Evolutionary conservation across 1,284 basidiomycete genomes (phyloP).

Genomic region (Ceratobasidium sp.): DNA sequence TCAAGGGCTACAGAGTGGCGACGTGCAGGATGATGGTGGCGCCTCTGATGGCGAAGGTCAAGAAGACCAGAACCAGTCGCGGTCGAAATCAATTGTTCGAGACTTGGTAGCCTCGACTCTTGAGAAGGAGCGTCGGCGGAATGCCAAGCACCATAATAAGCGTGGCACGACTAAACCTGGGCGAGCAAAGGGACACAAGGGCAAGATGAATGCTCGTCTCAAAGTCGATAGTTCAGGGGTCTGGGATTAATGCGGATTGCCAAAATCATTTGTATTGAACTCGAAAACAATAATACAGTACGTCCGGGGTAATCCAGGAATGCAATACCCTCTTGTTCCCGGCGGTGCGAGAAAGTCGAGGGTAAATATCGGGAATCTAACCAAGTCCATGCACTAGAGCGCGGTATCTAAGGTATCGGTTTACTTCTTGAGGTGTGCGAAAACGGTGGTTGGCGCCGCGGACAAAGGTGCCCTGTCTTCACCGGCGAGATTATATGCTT

Average conservation of each 20-base stretch:
- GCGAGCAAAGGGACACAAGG: constrained; percentile 84
- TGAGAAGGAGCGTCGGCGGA: constrained; percentile 71
- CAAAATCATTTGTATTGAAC: not conserved
- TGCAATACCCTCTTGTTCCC: constrained; percentile 16
- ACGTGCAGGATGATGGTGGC: not conserved
- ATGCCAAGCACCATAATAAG: constrained; percentile 80
- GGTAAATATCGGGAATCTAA: not conserved
- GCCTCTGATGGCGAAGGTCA: constrained; percentile 10
- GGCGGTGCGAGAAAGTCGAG: constrained; percentile 7
- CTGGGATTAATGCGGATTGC: constrained; percentile 25
- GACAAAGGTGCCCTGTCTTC: constrained; percentile 12
- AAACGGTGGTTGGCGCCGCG: constrained; percentile 23
- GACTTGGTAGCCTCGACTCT: constrained; percentile 71
- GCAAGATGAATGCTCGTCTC: constrained; percentile 79
- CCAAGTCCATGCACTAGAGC: not conserved
- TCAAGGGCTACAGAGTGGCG: not conserved
- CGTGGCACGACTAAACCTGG: constrained; percentile 75
- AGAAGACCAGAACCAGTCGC: constrained; percentile 9
- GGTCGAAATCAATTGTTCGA: constrained; percentile 32
- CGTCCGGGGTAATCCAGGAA: constrained; percentile 16
- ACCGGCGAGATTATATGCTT: not conserved
- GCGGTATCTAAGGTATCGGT: not conserved
- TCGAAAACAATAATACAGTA: not conserved
- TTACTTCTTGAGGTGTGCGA: not conserved
- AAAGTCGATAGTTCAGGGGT: constrained; percentile 64